These are phyloP conservation scores for Cadophora gregata DNA, from an alignment of 2,329 filamentous ascomycete genomes.

Conservation along the genomic window DNA sequence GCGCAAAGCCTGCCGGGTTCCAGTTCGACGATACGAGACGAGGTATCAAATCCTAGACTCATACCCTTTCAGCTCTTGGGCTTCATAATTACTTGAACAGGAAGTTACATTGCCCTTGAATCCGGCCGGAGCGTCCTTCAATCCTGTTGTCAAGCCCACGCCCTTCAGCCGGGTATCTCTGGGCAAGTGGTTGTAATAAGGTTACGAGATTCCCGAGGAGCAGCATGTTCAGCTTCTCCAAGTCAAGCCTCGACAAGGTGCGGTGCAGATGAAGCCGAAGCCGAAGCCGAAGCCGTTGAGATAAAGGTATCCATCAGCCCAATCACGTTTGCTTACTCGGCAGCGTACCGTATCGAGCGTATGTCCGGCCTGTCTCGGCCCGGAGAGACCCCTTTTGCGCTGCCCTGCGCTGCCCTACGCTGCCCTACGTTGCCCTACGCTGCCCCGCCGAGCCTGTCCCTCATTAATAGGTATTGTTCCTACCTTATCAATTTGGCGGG, in stretches of 20 bases:
- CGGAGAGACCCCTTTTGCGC: background rate
- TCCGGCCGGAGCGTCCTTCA: background rate
- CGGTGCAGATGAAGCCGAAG: background rate
- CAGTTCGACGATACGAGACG: background rate
- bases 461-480: too few relatives aligned
- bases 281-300: too few relatives aligned
- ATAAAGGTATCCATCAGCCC: background rate
- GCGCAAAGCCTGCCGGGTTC: too few relatives aligned
- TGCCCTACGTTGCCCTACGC: background rate
- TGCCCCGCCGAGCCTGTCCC: too few relatives aligned
- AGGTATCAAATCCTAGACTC: background rate
- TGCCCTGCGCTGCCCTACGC: background rate
- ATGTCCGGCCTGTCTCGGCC: background rate
- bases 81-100: background rate
- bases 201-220: background rate
- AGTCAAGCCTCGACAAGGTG: constrained; percentile 3
- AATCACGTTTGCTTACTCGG: background rate
- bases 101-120: background rate
- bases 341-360: too few relatives aligned
- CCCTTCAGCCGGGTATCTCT: background rate
- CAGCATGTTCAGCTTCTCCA: constrained; percentile 9
- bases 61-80: background rate
- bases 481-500: background rate
- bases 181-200: constrained; percentile 7
- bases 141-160: background rate